Evolutionary conservation across 129 eudicot genomes (phyloP), one percentile per base, ranked within the genome.

Genomic region (Pseudognaphalium luteoalbum): DNA sequence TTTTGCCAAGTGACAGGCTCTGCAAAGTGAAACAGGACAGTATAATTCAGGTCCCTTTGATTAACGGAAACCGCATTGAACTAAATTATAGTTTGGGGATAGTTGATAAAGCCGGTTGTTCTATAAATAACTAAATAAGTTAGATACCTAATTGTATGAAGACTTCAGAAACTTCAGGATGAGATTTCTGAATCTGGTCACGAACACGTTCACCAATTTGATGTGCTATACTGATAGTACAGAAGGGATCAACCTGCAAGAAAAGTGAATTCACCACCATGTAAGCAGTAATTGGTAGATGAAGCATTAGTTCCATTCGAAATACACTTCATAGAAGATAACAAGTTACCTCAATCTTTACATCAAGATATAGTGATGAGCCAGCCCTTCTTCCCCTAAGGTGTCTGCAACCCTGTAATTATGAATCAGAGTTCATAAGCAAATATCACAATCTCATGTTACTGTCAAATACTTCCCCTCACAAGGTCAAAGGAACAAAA

Each of bases 381-480:
- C 99, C 97, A 41, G 99, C 99, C 75, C 92, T 88, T 78, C 99
- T 86, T 83, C 99, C 99, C 87, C 99, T 86, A 63, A 94, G 78
- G 78, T 84, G 96, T 78, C 83, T 87, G 79, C 90, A 94, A 44
- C 96, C 99, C 99, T 94, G 85, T 37, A 75, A 70, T 58, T 41
- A 44, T 68, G 66, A 60, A 42, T 57, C 32, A 73, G 61, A 39
- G 10, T 35, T 60, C 14, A 17, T 74, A 44, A 33, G 51, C 14
- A 68, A 52, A 52, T 52, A 14, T 42, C 21, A 62, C 30, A 64
- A 44, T 28, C 30, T 75, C 64, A 32, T 17, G 34, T 39, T 33
- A 73, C 33, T 29, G 3, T 51, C 15, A 5, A 20, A 28, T 29
- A 62, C 68, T 25, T 28, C 29, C 68, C 34, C 39, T 29, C 7